These are phyloP conservation scores for Beauveria sp. DNA, from an alignment of 2,329 filamentous ascomycete species.

Conservation along the genomic window DNA sequence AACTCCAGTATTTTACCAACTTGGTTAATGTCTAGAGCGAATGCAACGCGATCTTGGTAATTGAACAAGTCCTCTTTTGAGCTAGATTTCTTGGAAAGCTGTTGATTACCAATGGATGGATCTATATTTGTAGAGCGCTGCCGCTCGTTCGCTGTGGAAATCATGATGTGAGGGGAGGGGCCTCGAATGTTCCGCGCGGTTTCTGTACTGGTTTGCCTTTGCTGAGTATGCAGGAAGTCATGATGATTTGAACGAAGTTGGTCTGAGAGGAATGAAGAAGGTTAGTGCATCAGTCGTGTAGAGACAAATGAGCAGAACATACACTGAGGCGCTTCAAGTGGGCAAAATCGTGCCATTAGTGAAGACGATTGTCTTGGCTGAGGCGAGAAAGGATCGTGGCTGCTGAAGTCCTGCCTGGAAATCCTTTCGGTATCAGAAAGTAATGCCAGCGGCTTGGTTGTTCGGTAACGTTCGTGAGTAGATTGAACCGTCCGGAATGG, in stretches of 20 bases:
- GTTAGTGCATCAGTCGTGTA: background rate
- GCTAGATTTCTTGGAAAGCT: conserved; percentile 42
- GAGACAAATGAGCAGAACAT: background rate
- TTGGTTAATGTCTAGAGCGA: conserved; percentile 73
- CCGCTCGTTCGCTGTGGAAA: conserved; percentile 20
- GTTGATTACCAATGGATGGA: conserved; percentile 40
- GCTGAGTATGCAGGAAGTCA: conserved; percentile 2
- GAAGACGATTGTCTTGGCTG: conserved; percentile 6
- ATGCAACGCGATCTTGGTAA: conserved; percentile 67
- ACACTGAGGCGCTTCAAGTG: background rate
- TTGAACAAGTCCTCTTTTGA: conserved; percentile 55
- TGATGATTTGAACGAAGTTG: background rate
- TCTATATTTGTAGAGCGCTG: background rate
- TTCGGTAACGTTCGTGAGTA: conserved; percentile 38
- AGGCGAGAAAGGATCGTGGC: conserved; percentile 35
- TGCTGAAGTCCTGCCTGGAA: conserved; percentile 32
- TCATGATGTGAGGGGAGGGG: conserved; percentile 45
- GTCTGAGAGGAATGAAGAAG: background rate
- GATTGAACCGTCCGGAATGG: conserved; percentile 31
- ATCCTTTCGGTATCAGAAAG: conserved; percentile 38
- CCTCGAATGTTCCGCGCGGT: conserved; percentile 74
- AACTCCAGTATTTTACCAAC: conserved; percentile 58
- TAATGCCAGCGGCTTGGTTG: conserved; percentile 34
- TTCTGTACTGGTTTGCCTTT: conserved; percentile 54
- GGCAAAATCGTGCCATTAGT: background rate